These are phyloP conservation scores for Schoenoplectus tabernaemontani DNA, from an alignment of 202 grass and related monocot species.

Conservation along the genomic window DNA sequence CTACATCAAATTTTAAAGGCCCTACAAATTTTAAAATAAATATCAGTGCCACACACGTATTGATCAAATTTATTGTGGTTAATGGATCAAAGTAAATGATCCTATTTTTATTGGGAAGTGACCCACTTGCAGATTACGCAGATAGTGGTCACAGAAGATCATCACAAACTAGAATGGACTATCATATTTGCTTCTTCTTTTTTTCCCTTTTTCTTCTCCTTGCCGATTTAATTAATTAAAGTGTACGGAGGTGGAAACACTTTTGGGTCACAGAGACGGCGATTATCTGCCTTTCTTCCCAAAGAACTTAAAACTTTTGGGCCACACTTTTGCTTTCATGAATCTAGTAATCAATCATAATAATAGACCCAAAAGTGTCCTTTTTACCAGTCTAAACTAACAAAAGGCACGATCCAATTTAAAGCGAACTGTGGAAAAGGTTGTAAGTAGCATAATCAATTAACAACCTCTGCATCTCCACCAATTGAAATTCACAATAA, in stretches of 20 bases:
- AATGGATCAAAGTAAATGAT: background rate
- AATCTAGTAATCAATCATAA: background rate
- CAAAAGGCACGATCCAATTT: background rate
- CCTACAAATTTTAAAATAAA: conserved; percentile 18
- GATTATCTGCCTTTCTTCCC: background rate
- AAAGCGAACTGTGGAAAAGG: background rate
- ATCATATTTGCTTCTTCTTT: background rate
- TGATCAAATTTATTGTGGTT: background rate
- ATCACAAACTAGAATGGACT: background rate
- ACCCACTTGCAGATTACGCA: background rate
- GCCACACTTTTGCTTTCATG: background rate
- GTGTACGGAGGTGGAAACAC: background rate
- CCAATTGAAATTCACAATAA: background rate
- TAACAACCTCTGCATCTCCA: background rate
- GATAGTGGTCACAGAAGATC: background rate
- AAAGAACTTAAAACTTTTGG: too few relatives aligned
- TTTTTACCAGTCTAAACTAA: background rate
- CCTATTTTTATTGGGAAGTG: background rate
- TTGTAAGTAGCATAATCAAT: background rate
- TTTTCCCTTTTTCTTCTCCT: background rate
- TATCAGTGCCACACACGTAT: background rate
- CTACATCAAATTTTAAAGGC: conserved; percentile 60
- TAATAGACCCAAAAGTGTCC: background rate
- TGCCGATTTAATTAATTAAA: background rate
- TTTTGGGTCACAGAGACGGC: background rate